These are phyloP conservation scores for Coffea humblotiana DNA, from an alignment of 305 asterid genomes.

Conservation along the genomic window DNA sequence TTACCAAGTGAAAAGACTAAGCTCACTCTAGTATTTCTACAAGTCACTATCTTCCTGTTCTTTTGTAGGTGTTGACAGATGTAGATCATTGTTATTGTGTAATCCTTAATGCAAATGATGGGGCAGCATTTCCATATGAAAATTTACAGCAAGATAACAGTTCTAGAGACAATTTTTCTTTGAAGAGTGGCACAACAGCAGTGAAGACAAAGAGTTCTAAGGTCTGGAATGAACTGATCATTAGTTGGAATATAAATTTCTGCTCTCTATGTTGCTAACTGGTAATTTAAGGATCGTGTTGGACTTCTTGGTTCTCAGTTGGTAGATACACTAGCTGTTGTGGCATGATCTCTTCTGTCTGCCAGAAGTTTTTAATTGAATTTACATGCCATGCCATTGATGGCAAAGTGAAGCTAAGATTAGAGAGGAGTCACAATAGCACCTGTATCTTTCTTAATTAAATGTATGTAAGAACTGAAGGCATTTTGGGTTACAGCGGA, in stretches of 20 bases:
- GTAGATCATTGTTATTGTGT: conserved; percentile 96
- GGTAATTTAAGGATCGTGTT: background rate
- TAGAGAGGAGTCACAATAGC: too few species aligned
- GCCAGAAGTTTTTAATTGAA: background rate
- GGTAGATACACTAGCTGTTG: background rate
- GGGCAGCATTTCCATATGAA: conserved; percentile 79
- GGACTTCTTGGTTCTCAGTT: background rate
- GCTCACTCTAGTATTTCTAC: background rate
- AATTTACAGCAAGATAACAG: conserved; percentile 34
- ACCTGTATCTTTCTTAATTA: too few species aligned
- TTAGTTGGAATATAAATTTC: conserved; percentile 4
- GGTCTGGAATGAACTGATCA: conserved; percentile 38
- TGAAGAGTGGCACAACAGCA: conserved; percentile 41
- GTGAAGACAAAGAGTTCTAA: conserved; percentile 63
- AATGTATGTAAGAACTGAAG: too few species aligned
- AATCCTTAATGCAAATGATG: conserved; percentile 81
- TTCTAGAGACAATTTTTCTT: conserved; percentile 41
- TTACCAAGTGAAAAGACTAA: background rate
- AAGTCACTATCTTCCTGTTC: background rate
- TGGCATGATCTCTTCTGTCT: background rate
- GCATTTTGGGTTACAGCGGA: too few species aligned
- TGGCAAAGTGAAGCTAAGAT: background rate
- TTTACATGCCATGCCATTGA: background rate
- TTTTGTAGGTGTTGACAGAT: conserved; percentile 82
- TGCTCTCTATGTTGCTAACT: background rate